Evolutionary conservation across 345 rosid genomes (phyloP), one percentile per base, ranked within the genome.

Genomic region (Sonneratia alba): DNA sequence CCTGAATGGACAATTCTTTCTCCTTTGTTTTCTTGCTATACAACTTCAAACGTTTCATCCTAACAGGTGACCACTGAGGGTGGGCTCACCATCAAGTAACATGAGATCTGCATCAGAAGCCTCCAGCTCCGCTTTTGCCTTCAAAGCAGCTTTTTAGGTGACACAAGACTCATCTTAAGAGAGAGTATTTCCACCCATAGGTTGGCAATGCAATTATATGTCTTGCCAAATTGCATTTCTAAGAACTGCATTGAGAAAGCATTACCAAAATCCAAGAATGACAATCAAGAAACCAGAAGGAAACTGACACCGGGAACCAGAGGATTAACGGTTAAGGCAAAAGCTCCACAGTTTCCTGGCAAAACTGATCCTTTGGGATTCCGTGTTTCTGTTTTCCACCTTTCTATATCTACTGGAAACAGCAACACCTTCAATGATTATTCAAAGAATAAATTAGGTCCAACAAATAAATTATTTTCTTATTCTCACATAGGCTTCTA

Each of bases 401-500:
- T 27, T 27, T 27, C 32, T 27, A 27, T 27, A 27, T 27, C 1
- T 27, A 27, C 32, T 27, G 32, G 32, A 27, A 1, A 27, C 32
- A 27, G 0, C 32, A 27, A 27, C 32, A 27, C 32, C 32, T 27
- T 27, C 32, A 27, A 27, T 27, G 32, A 27, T 27, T 27, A 27
- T 27, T 27, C 32, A 27, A 27, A 27, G 32, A 27, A 27, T 27
- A 27, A 27, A 27, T 27, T 27, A 27, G 32, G 1, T 27, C 32
- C 32, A 27, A 27, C 32, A 27, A 27, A 27, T 27, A 27, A 27
- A 27, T 27, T 83, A 88, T 82, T 80, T 89, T 70, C 97, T 84
- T 67, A 95, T 92, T 87, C 97, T 95, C 87, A 95, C 75, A 81
- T 95, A 95, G 68, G 98, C 97, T 86, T 92, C 86, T 71, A 89